These are phyloP conservation scores for Globisporangium mamillatum DNA, from an alignment of 352 stramenopile species.

Conservation along the genomic window DNA sequence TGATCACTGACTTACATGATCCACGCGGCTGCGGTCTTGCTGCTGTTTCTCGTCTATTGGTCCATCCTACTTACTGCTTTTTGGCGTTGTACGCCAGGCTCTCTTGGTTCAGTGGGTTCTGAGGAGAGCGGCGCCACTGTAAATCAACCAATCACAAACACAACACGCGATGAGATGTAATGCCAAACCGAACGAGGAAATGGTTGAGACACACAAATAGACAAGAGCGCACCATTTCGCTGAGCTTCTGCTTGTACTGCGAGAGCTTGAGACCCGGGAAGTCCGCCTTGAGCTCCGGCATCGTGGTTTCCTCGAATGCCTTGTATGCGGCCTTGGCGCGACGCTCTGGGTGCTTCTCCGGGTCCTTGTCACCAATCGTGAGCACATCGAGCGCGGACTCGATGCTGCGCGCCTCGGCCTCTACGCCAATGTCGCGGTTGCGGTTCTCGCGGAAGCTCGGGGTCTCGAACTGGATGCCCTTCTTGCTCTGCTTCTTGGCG, in stretches of 20 bases:
- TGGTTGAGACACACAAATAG: neutral
- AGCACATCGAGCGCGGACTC: neutral
- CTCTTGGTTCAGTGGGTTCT: neutral
- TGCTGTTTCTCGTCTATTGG: neutral
- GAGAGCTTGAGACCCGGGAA: neutral
- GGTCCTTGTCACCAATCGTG: neutral
- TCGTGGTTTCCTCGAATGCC: neutral
- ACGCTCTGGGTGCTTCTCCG: neutral
- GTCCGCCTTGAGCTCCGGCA: neutral
- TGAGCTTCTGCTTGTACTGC: conserved; percentile 2
- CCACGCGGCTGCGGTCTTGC: neutral
- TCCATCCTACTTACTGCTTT: neutral
- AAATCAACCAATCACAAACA: neutral
- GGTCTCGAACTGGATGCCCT: neutral
- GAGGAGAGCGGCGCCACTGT: neutral
- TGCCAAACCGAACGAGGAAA: neutral
- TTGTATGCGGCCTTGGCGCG: neutral
- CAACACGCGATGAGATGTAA: neutral
- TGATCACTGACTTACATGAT: too few species aligned
- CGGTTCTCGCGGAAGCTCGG: neutral
- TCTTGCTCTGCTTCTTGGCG: neutral
- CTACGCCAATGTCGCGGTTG: neutral
- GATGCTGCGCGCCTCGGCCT: neutral
- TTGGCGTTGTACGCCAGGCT: neutral
- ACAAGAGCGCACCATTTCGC: neutral